phyloP scores from a whole-genome alignment of 805 yeast genomes.

The Metschnikowia sp. region DNA sequence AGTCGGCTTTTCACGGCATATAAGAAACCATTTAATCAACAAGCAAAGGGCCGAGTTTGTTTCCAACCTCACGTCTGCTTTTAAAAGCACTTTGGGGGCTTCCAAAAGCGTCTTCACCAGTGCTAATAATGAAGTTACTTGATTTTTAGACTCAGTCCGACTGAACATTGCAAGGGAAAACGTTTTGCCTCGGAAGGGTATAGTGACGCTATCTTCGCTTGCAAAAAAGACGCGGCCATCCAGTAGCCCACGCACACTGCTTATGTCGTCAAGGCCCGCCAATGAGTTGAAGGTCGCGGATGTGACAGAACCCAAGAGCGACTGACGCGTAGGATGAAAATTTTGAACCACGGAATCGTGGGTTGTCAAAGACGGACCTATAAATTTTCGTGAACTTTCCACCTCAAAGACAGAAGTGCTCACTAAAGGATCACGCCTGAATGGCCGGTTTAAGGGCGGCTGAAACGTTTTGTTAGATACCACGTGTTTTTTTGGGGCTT shows the following conservation, averaged over 20 bases:
- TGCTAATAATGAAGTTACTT: constrained; percentile 17
- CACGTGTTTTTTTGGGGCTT: not conserved
- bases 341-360: constrained; percentile 2
- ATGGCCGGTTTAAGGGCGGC: constrained; percentile 1
- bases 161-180: constrained; percentile 27
- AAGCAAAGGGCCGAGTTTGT: constrained; percentile 20
- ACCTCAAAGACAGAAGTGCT: constrained; percentile 34
- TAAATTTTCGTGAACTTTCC: constrained; percentile 25
- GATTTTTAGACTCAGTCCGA: constrained; percentile 17
- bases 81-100: constrained; percentile 6
- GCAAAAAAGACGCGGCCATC: constrained; percentile 16
- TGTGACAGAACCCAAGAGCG: constrained; percentile 2
- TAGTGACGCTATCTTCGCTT: constrained; percentile 4
- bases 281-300: constrained; percentile 2
- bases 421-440: constrained; percentile 23
- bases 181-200: constrained; percentile 18
- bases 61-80: constrained; percentile 8
- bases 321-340: constrained; percentile 10
- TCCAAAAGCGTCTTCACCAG: constrained; percentile 18
- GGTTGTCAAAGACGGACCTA: not conserved
- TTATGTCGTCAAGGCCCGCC: constrained; percentile 7
- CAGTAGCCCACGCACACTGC: constrained; percentile 4
- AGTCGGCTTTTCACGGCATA: constrained; percentile 26
- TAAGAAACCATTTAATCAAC: constrained; percentile 31
- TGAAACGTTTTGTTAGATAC: not conserved